Evolutionary conservation across 2,329 filamentous ascomycete species (phyloP).

Genomic region (Fusarium sp.): DNA sequence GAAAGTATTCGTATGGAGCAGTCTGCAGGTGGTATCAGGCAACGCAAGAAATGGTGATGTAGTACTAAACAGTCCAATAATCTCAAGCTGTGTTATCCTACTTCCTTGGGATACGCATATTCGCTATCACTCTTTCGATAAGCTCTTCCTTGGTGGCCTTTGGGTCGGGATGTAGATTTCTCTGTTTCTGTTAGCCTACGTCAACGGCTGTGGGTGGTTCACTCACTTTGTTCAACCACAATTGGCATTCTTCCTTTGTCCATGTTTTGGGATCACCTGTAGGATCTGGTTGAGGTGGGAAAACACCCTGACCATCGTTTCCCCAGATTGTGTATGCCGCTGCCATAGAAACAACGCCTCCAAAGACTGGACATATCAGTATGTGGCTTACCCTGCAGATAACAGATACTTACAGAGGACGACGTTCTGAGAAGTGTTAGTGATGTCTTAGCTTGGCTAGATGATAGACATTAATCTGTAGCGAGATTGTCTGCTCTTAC

Average conservation of each 20-base stretch:
- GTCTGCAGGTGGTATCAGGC: slow-evolving; percentile 10
- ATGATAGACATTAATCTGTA: accelerated
- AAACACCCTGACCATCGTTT: slow-evolving; percentile 69
- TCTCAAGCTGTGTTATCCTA: slow-evolving; percentile 11
- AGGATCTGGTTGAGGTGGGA: slow-evolving; percentile 80
- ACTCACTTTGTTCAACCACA: slow-evolving; percentile 82
- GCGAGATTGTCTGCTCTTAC: not conserved
- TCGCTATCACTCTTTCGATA: slow-evolving; percentile 57
- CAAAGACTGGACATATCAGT: slow-evolving; percentile 27
- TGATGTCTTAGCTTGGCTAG: accelerated
- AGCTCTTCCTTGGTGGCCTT: slow-evolving; percentile 57
- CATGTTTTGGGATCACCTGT: slow-evolving; percentile 76
- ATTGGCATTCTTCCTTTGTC: slow-evolving; percentile 81
- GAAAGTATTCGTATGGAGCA: not conserved
- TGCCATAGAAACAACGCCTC: slow-evolving; percentile 30
- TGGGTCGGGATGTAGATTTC: slow-evolving; percentile 57
- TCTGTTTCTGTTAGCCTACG: slow-evolving; percentile 43
- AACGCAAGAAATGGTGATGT: not conserved
- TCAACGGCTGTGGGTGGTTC: not conserved
- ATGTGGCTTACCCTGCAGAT: slow-evolving; percentile 34
- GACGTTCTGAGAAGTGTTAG: slow-evolving; percentile 63
- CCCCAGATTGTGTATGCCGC: slow-evolving; percentile 89
- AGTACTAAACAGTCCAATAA: not conserved
- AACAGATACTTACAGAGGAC: slow-evolving; percentile 66
- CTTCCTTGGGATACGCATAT: slow-evolving; percentile 55